Evolutionary conservation across 2,329 filamentous ascomycete species (phyloP).

Genomic region (Fusarium coffeatum): DNA sequence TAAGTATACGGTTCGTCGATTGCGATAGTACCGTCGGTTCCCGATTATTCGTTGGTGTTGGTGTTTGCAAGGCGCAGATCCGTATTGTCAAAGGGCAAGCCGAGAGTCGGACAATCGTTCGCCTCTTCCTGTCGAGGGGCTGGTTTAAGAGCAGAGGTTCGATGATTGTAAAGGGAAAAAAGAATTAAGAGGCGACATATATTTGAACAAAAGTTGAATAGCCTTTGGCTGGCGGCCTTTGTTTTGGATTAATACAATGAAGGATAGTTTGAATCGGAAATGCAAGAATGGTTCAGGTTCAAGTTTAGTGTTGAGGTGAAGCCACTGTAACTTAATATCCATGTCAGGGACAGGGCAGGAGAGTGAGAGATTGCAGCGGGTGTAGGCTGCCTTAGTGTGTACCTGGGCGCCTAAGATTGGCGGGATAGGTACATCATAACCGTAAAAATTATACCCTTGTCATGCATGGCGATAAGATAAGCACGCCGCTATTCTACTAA

Average conservation of each 20-base stretch:
- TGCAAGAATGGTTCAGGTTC: conserved; percentile 5
- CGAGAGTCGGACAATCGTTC: conserved; percentile 33
- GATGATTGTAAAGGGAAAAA: neutral
- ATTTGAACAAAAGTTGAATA: neutral
- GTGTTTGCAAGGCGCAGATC: neutral
- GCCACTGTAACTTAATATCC: conserved; percentile 24
- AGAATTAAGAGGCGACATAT: neutral
- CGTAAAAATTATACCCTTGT: conserved; percentile 25
- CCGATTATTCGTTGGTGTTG: conserved; percentile 5
- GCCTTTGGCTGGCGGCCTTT: neutral
- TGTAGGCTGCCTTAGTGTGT: conserved; percentile 20
- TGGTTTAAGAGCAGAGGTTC: neutral
- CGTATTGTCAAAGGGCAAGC: conserved; percentile 2
- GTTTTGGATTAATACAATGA: conserved; percentile 10
- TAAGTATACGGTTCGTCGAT: neutral
- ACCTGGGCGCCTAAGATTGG: conserved; percentile 25
- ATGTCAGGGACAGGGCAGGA: conserved; percentile 26
- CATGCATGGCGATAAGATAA: conserved; percentile 42
- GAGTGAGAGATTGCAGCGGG: conserved; percentile 29
- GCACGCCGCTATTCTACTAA: neutral
- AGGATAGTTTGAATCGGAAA: conserved; percentile 27
- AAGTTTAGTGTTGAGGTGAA: conserved; percentile 1
- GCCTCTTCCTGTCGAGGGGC: conserved; percentile 5
- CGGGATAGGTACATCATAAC: conserved; percentile 16
- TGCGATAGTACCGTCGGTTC: neutral